phyloP scores from a whole-genome alignment of 306 rosid genomes.

The Cyclanthera cordifolia region DNA sequence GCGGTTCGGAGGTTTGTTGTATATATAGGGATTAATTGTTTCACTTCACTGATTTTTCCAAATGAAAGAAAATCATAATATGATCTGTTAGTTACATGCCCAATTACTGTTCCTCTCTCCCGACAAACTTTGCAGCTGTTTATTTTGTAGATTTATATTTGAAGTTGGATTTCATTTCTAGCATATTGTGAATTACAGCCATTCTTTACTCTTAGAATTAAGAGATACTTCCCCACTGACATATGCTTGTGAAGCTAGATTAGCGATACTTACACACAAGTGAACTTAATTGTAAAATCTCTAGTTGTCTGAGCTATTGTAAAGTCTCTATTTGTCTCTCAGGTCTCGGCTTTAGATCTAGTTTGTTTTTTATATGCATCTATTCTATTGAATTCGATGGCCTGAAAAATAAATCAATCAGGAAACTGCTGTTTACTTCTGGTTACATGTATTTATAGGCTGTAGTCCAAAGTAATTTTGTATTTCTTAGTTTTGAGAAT shows the following conservation, averaged over 20 bases:
- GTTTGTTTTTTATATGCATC: neutral
- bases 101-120: neutral
- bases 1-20: constrained; percentile 18
- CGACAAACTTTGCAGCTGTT: neutral
- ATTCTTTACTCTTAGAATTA: constrained; percentile 3
- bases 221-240: constrained; percentile 7
- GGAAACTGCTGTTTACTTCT: neutral
- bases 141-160: constrained; percentile 2
- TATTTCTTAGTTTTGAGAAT: too few relatives aligned
- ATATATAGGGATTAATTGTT: constrained; percentile 17
- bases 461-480: neutral
- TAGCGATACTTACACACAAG: neutral
- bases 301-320: too few relatives aligned
- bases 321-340: too few relatives aligned
- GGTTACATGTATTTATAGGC: neutral
- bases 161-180: neutral
- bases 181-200: constrained; percentile 7
- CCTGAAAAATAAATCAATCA: neutral
- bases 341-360: too few relatives aligned
- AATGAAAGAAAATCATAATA: constrained; percentile 14
- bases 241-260: constrained; percentile 4
- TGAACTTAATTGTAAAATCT: too few relatives aligned
- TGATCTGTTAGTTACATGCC: constrained; percentile 11
- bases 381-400: neutral
- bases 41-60: constrained; percentile 15